Evolutionary conservation across 2,329 filamentous ascomycete species (phyloP), one percentile per base, ranked within the genome.

Genomic region (Aspergillus proliferans): DNA sequence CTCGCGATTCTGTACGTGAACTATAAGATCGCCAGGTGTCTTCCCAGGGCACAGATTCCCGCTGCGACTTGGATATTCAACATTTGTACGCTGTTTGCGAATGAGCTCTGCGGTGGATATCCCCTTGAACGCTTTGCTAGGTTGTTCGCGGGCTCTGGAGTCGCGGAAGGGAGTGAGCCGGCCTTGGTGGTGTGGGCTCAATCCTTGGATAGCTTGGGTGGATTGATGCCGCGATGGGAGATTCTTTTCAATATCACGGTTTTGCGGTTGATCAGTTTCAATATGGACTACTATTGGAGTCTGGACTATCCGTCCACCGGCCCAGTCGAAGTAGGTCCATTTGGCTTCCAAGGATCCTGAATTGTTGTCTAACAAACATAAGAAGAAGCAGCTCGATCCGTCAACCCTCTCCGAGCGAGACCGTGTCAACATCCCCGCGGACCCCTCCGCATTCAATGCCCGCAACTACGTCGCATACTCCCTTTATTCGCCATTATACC

Each of bases 321-420:
- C 60, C 78, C 86, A 7, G 69, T 95, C 39, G 92, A 97, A 85
- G 93, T 97, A 81, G 66, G 81, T 71, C 43, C 19, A 19, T 19
- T 24, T 36, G 30, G 22, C 42, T n/a, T 15, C 41, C 45, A 28
- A 10, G 26, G 26, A 28, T 28, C 3, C 26, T 10, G 8, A 10
- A 28, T 9, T 53, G 22, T 54, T 47, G 3, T 51, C 69, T 67
- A 51, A 68, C 57, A 59, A 54, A 39, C 50, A 59, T 64, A 93
- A 97, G 91, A 97, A 97, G 92, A 97, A 97, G 88, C 89, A 95
- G 77, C 80, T 95, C 55, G 90, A 97, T 78, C 87, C 88, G 40
- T 77, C 88, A 47, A 83, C 86, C 60, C 81, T 97, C 34, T 93
- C 91, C 4, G 93, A 98, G 68, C 81, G 86, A 58, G 92, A 98